Conservation (phyloP, 2,329 filamentous ascomycete genomes). For the Fusarium sterilihyphosum region DNA sequence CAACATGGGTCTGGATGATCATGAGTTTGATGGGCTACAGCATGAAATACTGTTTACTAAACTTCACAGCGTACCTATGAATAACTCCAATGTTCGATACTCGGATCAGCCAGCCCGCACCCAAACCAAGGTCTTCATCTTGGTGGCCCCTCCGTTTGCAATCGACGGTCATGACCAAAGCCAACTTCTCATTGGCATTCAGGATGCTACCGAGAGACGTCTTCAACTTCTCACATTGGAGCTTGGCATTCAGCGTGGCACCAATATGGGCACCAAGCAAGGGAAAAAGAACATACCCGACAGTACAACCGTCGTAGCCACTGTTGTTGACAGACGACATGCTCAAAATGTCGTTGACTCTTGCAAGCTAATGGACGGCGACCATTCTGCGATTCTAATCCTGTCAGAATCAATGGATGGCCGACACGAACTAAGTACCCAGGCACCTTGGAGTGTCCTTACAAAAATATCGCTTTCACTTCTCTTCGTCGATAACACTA, state of each 20-base stretch:
- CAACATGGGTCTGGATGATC: conserved; percentile 77
- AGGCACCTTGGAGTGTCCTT: conserved; percentile 79
- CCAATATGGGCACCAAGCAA: conserved; percentile 39
- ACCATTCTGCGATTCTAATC: conserved; percentile 74
- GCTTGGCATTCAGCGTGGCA: conserved; percentile 56
- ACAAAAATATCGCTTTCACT: conserved; percentile 73
- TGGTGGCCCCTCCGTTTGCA: conserved; percentile 67
- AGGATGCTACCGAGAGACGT: conserved; percentile 74
- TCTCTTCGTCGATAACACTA: conserved; percentile 68
- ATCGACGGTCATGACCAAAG: conserved; percentile 63
- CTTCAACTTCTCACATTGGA: conserved; percentile 74
- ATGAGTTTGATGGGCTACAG: conserved; percentile 75
- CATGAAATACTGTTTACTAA: conserved; percentile 79
- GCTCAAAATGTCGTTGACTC: conserved; percentile 77
- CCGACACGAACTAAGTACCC: conserved; percentile 73
- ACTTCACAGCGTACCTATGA: conserved; percentile 72
- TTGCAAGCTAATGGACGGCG: conserved; percentile 74
- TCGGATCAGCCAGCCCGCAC: conserved; percentile 63
- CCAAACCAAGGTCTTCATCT: conserved; percentile 73
- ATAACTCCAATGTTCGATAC: conserved; percentile 70
- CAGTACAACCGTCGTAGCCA: conserved; percentile 42
- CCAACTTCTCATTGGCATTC: conserved; percentile 73
- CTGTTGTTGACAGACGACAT: conserved; percentile 61
- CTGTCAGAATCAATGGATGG: conserved; percentile 73
- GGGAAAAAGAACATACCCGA: conserved; percentile 34